phyloP scores from a whole-genome alignment of 306 rosid species.

The Dryas drummondii region DNA sequence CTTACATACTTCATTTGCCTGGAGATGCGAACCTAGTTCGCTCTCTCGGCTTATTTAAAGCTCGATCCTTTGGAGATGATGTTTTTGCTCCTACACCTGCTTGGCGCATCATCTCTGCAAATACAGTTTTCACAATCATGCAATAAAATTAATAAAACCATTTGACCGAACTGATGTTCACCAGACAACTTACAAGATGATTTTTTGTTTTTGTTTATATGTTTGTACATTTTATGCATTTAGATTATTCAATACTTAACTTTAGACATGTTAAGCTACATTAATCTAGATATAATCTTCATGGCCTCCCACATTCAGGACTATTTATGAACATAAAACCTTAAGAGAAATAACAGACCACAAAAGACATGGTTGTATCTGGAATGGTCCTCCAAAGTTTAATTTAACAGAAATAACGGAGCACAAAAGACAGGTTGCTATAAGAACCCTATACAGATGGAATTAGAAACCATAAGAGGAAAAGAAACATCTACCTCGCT shows the following conservation, averaged over 20 bases:
- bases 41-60: slow-evolving; percentile 68
- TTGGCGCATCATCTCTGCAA: slow-evolving; percentile 97
- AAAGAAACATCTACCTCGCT: slow-evolving; percentile 65
- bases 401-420: neutral
- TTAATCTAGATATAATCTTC: neutral
- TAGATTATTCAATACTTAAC: neutral
- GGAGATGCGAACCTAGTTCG: slow-evolving; percentile 95
- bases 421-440: neutral
- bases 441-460: neutral
- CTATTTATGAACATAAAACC: neutral
- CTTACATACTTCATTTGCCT: slow-evolving; percentile 43
- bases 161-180: neutral
- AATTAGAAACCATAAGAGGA: slow-evolving; percentile 8
- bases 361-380: neutral
- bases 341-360: neutral
- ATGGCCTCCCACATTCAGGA: neutral
- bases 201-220: neutral
- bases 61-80: slow-evolving; percentile 89
- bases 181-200: neutral
- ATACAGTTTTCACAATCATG: neutral
- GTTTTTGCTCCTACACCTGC: slow-evolving; percentile 76
- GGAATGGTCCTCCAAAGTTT: neutral
- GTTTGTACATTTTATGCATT: neutral
- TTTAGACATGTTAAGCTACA: neutral
- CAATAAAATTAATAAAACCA: neutral